Evolutionary conservation across 202 grass and related monocot genomes (phyloP).

Genomic region (Alloteropsis angusta): DNA sequence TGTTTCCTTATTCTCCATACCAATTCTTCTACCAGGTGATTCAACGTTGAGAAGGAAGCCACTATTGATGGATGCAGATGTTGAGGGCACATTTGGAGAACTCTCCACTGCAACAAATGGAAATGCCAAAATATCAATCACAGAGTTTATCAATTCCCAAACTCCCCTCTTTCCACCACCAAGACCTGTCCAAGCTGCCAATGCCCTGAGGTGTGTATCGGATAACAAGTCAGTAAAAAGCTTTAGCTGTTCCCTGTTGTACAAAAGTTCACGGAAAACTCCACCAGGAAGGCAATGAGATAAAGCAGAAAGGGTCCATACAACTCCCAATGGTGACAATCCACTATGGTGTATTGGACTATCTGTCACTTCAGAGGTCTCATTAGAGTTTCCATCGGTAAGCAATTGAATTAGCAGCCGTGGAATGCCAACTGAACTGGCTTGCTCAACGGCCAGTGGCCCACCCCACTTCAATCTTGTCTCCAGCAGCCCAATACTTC

Average conservation of each 20-base stretch:
- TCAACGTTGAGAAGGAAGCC: conserved; percentile 77
- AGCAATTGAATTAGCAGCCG: conserved; percentile 55
- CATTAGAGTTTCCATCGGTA: conserved; percentile 42
- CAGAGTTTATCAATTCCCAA: too few relatives aligned
- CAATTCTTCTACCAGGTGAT: conserved; percentile 69
- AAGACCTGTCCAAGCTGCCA: too few relatives aligned
- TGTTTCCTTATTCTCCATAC: conserved; percentile 70
- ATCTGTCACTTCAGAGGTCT: conserved; percentile 38
- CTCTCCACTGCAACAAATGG: too few relatives aligned
- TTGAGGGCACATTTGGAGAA: too few relatives aligned
- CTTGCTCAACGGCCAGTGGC: conserved; percentile 62
- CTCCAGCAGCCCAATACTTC: conserved; percentile 70
- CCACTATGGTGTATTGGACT: conserved; percentile 35
- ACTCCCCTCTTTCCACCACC: too few relatives aligned
- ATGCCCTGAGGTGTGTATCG: background rate
- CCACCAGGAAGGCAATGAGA: conserved; percentile 64
- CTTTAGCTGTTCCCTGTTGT: conserved; percentile 50
- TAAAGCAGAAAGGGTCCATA: conserved; percentile 50
- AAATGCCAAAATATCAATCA: too few relatives aligned
- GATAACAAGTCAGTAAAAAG: too few relatives aligned
- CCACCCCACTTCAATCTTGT: conserved; percentile 80
- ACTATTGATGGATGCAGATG: conserved; percentile 70
- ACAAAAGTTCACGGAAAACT: conserved; percentile 61
- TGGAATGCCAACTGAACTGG: conserved; percentile 61
- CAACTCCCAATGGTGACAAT: conserved; percentile 58